These are phyloP conservation scores for Tothia fuscella DNA, from an alignment of 2,329 filamentous ascomycete genomes.

Conservation along the genomic window DNA sequence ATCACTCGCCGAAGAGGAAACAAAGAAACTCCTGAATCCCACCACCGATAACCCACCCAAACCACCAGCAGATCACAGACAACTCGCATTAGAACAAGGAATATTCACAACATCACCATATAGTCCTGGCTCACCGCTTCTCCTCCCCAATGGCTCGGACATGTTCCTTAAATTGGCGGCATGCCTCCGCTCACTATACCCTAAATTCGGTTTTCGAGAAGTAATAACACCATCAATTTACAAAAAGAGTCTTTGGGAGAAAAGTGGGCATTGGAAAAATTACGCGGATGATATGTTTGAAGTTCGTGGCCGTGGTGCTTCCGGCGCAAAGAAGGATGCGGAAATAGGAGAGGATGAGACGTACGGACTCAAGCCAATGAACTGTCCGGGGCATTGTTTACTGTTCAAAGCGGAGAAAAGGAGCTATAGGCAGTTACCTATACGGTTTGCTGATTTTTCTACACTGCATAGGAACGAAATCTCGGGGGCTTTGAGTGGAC, in stretches of 20 bases:
- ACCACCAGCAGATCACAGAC: conserved; percentile 37
- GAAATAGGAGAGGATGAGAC: conserved; percentile 51
- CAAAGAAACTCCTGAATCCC: neutral
- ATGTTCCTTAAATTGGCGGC: conserved; percentile 75
- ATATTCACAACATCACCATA: conserved; percentile 70
- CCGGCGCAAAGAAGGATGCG: conserved; percentile 28
- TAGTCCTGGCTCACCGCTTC: conserved; percentile 75
- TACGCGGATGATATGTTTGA: conserved; percentile 90
- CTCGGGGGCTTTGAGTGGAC: conserved; percentile 66
- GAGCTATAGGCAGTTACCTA: conserved; percentile 69
- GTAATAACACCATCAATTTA: conserved; percentile 86
- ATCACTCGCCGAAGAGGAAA: conserved; percentile 1
- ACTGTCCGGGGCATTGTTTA: conserved; percentile 79
- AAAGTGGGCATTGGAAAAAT: conserved; percentile 77
- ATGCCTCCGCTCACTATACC: conserved; percentile 74
- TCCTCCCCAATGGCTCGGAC: conserved; percentile 68
- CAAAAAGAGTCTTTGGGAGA: conserved; percentile 77
- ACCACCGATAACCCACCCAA: conserved; percentile 23
- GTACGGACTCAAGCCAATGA: conserved; percentile 86
- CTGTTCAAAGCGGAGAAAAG: conserved; percentile 63
- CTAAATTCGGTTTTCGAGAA: conserved; percentile 74
- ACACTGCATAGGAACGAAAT: conserved; percentile 79
- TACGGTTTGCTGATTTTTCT: conserved; percentile 80
- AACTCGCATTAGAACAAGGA: conserved; percentile 46
- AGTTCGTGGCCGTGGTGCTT: conserved; percentile 47